These are phyloP conservation scores for Micractinium sp. DNA, from an alignment of 139 green algal species.

Conservation along the genomic window DNA sequence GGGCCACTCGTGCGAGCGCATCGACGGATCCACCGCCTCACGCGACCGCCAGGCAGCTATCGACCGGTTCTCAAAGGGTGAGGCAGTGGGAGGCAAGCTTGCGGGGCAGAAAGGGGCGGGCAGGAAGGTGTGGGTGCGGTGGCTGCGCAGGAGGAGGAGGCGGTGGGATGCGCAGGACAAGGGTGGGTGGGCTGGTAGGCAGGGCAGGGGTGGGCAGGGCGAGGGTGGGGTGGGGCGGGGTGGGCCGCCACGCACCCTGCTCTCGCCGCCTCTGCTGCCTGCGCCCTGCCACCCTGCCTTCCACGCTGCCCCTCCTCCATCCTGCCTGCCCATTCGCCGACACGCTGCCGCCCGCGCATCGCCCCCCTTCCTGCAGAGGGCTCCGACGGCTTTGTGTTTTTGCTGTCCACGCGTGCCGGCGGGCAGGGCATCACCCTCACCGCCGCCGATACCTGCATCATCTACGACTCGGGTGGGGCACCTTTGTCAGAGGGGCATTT, in stretches of 20 bases:
- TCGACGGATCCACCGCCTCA: slow-evolving; percentile 74
- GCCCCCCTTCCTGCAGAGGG: slow-evolving; percentile 10
- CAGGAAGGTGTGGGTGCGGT: too few relatives aligned
- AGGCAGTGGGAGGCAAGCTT: neutral
- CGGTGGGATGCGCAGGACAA: too few relatives aligned
- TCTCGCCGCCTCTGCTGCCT: neutral
- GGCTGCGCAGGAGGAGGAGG: neutral
- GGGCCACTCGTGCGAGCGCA: slow-evolving; percentile 80
- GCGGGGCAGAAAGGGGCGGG: too few relatives aligned
- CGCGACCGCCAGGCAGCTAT: slow-evolving; percentile 87
- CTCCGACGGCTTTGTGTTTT: slow-evolving; percentile 83
- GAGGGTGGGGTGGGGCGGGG: neutral
- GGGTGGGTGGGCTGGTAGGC: too few relatives aligned
- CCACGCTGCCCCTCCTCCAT: neutral
- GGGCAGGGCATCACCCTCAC: slow-evolving; percentile 98
- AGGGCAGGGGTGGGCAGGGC: too few relatives aligned
- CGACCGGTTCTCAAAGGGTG: slow-evolving; percentile 78
- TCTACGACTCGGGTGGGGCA: slow-evolving; percentile 84
- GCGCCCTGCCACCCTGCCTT: neutral
- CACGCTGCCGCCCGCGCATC: neutral
- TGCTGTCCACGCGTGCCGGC: slow-evolving; percentile 92
- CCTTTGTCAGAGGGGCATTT: neutral
- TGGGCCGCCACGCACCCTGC: neutral
- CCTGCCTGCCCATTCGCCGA: neutral
- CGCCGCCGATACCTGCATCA: slow-evolving; percentile 91